phyloP scores from a whole-genome alignment of 2,329 filamentous ascomycete species.

The Penicillium sp. region DNA sequence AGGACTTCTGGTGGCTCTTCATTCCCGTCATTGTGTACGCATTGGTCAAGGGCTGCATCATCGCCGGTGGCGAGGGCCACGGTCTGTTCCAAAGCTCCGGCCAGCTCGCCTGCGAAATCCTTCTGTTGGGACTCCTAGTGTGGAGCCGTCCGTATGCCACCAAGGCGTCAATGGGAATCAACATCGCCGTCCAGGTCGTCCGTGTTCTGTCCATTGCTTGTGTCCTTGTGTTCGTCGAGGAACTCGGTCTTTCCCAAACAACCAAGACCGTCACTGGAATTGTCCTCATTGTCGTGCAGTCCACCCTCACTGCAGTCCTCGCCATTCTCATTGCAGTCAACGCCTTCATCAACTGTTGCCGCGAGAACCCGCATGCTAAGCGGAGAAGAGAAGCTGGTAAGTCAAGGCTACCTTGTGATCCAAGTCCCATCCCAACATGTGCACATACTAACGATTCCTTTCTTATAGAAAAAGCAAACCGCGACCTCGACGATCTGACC shows the following conservation, averaged over 20 bases:
- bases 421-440: conserved; percentile 14
- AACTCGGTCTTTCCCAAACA: conserved; percentile 83
- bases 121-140: conserved; percentile 75
- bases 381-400: conserved; percentile 86
- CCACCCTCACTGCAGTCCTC: conserved; percentile 74
- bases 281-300: conserved; percentile 90
- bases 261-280: conserved; percentile 93
- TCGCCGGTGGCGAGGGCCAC: conserved; percentile 81
- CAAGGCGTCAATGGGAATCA: conserved; percentile 86
- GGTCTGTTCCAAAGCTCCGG: conserved; percentile 77
- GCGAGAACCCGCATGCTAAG: conserved; percentile 85
- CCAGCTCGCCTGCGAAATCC: conserved; percentile 74
- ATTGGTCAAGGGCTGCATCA: conserved; percentile 81
- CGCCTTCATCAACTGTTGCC: conserved; percentile 75
- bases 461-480: conserved; percentile 66
- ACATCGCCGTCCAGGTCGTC: conserved; percentile 85
- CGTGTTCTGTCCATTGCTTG: conserved; percentile 84
- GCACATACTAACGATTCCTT: conserved; percentile 13
- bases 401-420: conserved; percentile 30
- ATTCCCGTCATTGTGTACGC: conserved; percentile 85
- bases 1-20: conserved; percentile 96
- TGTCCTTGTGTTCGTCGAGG: conserved; percentile 89
- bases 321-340: conserved; percentile 89
- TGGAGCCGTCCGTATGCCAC: conserved; percentile 86
- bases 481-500: conserved; percentile 78